A percentile compares a stretch with the other conserved stretches of the same genome.
Evolutionary conservation across 106 monocot species (phyloP).

Genomic region (Chionographis japonica): DNA sequence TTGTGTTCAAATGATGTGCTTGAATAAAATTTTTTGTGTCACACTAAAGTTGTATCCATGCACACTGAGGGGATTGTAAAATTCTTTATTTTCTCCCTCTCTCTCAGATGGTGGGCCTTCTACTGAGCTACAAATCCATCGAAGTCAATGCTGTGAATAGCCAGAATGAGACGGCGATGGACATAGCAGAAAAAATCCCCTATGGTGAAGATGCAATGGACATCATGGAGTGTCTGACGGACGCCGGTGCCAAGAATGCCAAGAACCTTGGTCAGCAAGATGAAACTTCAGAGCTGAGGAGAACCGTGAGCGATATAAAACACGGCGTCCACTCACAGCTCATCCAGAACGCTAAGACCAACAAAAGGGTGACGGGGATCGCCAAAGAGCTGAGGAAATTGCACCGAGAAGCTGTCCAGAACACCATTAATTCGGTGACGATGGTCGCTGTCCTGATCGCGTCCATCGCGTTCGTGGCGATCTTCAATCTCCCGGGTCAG

Average conservation of each 20-base stretch:
- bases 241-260: conserved; percentile 73
- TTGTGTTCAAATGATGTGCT: too few relatives aligned
- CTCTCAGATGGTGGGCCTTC: conserved; percentile 72
- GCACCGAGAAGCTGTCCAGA: conserved; percentile 92
- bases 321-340: conserved; percentile 81
- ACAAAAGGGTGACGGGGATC: conserved; percentile 68
- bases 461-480: conserved; percentile 91
- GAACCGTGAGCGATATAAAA: conserved; percentile 89
- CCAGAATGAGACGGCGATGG: conserved; percentile 80
- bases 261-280: conserved; percentile 51
- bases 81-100: conserved; percentile 2
- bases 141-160: conserved; percentile 83
- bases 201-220: conserved; percentile 66
- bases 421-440: conserved; percentile 95
- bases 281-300: conserved; percentile 62
- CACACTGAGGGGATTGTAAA: not conserved
- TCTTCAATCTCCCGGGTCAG: conserved; percentile 88
- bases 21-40: too few relatives aligned
- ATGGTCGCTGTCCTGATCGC: conserved; percentile 85
- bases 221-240: conserved; percentile 51
- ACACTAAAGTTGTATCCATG: not conserved
- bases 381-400: conserved; percentile 83
- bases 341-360: conserved; percentile 78
- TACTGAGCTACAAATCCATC: conserved; percentile 53
- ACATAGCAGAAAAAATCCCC: conserved; percentile 71